Conservation (phyloP, 257 asterid genomes). For the Fraxinus americana region DNA sequence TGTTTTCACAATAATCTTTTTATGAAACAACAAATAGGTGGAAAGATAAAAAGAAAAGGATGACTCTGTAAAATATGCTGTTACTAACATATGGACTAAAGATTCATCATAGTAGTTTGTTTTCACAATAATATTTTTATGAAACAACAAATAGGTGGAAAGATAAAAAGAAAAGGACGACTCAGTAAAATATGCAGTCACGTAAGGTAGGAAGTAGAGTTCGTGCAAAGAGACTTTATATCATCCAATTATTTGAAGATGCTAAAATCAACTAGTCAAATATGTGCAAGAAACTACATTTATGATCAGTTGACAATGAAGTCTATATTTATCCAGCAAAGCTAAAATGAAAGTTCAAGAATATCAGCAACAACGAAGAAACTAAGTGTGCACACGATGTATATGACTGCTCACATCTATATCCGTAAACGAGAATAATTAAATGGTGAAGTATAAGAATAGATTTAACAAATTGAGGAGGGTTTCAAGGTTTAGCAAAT, state of each 20-base stretch:
- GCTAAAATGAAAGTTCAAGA: neutral
- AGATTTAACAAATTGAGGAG: neutral
- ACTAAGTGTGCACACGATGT: neutral
- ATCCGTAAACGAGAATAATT: neutral
- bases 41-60: neutral
- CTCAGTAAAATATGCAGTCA: neutral
- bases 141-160: neutral
- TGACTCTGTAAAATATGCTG: neutral
- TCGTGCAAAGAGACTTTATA: neutral
- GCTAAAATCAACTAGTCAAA: conserved; percentile 15
- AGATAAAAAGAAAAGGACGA: neutral
- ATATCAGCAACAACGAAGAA: neutral
- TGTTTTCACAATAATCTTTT: neutral
- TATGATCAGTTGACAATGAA: neutral
- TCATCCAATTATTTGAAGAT: conserved; percentile 19
- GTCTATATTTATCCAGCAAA: neutral
- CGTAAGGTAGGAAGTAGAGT: neutral
- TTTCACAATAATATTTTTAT: neutral
- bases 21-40: neutral
- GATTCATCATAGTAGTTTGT: neutral
- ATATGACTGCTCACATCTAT: conserved; percentile 2
- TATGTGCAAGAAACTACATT: conserved; percentile 12
- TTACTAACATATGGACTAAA: neutral
- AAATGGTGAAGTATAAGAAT: neutral
- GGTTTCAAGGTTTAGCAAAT: conserved; percentile 16